phyloP scores from a whole-genome alignment of 768 basidiomycete genomes.

The Agrocybe chaxingu region DNA sequence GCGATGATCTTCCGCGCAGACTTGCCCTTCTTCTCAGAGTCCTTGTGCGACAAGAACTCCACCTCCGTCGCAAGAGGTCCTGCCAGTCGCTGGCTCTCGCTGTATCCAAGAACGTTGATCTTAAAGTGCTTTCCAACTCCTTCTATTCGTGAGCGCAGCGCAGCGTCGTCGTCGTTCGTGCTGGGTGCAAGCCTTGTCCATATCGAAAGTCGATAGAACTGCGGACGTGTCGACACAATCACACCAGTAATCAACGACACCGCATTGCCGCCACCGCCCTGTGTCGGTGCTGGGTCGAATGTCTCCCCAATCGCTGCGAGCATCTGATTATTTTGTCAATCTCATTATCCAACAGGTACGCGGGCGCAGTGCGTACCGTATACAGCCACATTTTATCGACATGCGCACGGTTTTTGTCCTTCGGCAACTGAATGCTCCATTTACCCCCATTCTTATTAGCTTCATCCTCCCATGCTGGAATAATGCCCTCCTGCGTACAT shows the following conservation, averaged over 20 bases:
- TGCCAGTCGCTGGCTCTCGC: slow-evolving; percentile 66
- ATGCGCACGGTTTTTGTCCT: slow-evolving; percentile 81
- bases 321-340: slow-evolving; percentile 58
- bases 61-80: slow-evolving; percentile 94
- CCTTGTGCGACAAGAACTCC: slow-evolving; percentile 92
- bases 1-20: slow-evolving; percentile 74
- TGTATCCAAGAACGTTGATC: slow-evolving; percentile 79
- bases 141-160: slow-evolving; percentile 76
- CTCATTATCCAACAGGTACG: slow-evolving; percentile 6
- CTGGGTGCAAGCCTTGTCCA: slow-evolving; percentile 90
- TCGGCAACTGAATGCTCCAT: slow-evolving; percentile 97
- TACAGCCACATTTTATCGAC: slow-evolving; percentile 99
- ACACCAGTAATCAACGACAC: slow-evolving; percentile 85
- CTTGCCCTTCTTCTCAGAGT: slow-evolving; percentile 93
- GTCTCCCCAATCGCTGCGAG: slow-evolving; percentile 99
- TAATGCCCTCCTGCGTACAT: slow-evolving; percentile 76
- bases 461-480: slow-evolving; percentile 96
- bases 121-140: slow-evolving; percentile 91
- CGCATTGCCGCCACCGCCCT: slow-evolving; percentile 38
- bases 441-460: slow-evolving; percentile 97
- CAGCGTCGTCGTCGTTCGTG: slow-evolving; percentile 40
- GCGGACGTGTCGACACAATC: slow-evolving; percentile 90
- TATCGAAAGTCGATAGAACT: slow-evolving; percentile 95
- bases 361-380: slow-evolving; percentile 55
- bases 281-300: slow-evolving; percentile 82